Evolutionary conservation across 225 moss, liverwort and hornwort genomes (phyloP).

Genomic region (Rhytidiadelphus loreus): DNA sequence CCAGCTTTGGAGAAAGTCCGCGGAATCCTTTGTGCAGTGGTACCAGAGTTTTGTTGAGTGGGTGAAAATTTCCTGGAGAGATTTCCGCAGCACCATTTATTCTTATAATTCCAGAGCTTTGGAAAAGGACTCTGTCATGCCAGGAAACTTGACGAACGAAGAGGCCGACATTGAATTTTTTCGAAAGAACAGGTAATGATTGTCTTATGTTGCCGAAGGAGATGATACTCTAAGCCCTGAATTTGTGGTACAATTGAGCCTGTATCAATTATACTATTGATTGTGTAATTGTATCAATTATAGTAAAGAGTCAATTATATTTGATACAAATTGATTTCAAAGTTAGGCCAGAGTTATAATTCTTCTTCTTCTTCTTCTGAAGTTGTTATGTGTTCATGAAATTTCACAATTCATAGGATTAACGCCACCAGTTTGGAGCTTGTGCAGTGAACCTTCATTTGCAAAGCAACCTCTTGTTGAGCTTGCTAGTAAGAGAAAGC

Average conservation of each 20-base stretch:
- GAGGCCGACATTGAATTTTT: background rate
- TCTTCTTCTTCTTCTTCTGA: background rate
- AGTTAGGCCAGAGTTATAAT: background rate
- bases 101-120: background rate
- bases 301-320: background rate
- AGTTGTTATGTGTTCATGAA: background rate
- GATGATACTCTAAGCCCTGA: background rate
- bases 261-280: background rate
- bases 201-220: background rate
- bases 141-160: background rate
- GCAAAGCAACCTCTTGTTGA: background rate
- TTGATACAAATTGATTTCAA: background rate
- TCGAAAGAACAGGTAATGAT: background rate
- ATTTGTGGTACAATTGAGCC: background rate
- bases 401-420: background rate
- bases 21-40: background rate
- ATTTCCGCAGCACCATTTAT: background rate
- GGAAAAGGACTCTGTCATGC: background rate
- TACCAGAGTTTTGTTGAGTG: background rate
- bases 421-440: background rate
- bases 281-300: background rate
- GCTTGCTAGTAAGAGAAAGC: background rate
- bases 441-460: background rate
- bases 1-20: background rate
- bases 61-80: background rate